Percentiles rank a stretch among this genome's conserved stretches.
Evolutionary conservation across 73 alveolate species (phyloP).

Genomic region (Paramecium tetraurelia): DNA sequence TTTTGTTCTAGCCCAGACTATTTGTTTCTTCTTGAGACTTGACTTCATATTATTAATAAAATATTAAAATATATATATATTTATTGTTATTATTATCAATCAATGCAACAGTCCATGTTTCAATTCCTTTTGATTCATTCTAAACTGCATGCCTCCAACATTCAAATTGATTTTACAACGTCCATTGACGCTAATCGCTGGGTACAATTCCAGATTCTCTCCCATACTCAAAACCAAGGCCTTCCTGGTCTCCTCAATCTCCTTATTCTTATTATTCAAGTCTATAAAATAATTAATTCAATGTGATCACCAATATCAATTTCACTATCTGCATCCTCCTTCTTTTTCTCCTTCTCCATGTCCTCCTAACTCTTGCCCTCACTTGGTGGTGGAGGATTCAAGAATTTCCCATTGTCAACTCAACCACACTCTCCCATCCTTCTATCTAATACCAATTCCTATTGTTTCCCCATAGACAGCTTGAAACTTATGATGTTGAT

Average conservation of each 20-base stretch:
- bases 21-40: neutral
- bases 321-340: neutral
- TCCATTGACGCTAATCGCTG: neutral
- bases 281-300: neutral
- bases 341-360: neutral
- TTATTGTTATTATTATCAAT: neutral
- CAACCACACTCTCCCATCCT: conserved; percentile 48
- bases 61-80: neutral
- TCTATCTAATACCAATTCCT: conserved; percentile 29
- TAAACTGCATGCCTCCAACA: conserved; percentile 26
- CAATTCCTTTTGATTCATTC: conserved; percentile 36
- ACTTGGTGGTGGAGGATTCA: conserved; percentile 46
- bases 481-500: neutral
- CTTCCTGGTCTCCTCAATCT: neutral
- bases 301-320: neutral
- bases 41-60: conserved; percentile 17
- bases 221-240: neutral
- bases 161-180: conserved; percentile 35
- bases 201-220: neutral
- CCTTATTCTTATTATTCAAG: neutral
- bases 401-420: conserved; percentile 45
- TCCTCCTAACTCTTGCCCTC: neutral
- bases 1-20: conserved; percentile 33
- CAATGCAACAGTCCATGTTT: conserved; percentile 13
- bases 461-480: conserved; percentile 46